phyloP scores from a whole-genome alignment of 352 stramenopile genomes.

The Globisporangium ultimum region DNA sequence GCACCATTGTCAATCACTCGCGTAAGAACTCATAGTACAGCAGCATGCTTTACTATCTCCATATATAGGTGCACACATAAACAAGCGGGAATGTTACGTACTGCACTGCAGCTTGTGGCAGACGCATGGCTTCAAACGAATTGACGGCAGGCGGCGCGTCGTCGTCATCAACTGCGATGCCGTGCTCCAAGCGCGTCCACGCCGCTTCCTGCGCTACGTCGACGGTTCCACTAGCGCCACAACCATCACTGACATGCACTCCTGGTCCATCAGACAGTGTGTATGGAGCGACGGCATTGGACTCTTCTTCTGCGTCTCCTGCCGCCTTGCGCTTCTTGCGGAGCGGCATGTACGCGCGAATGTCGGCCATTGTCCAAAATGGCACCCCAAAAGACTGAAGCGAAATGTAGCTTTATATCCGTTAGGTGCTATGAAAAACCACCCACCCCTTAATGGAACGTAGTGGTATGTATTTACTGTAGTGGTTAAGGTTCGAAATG shows the following conservation, averaged over 20 bases:
- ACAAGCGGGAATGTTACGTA: constrained; percentile 5
- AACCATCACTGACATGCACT: background rate
- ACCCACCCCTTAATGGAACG: background rate
- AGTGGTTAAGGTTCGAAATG: background rate
- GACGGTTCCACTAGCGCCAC: background rate
- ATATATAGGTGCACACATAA: background rate
- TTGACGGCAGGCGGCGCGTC: constrained; percentile 24
- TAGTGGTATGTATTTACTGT: too few relatives aligned
- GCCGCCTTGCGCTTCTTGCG: constrained; percentile 33
- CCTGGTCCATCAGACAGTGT: background rate
- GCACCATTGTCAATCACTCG: background rate
- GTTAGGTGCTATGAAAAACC: background rate
- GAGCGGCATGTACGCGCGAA: constrained; percentile 30
- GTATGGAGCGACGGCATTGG: constrained; percentile 4
- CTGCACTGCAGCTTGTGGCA: constrained; percentile 17
- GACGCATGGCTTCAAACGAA: constrained; percentile 32
- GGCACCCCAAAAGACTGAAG: background rate
- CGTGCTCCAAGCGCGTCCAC: constrained; percentile 54
- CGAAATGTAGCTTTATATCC: background rate
- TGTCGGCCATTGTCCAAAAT: background rate
- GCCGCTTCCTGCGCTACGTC: constrained; percentile 28
- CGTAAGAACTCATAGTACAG: background rate
- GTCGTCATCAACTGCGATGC: constrained; percentile 31
- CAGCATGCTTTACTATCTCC: background rate
- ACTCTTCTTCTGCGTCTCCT: background rate